A percentile compares a stretch with the other conserved stretches of the same genome.
Evolutionary conservation across 352 stramenopile genomes (phyloP).

Genomic region (Blastocystis sp.): DNA sequence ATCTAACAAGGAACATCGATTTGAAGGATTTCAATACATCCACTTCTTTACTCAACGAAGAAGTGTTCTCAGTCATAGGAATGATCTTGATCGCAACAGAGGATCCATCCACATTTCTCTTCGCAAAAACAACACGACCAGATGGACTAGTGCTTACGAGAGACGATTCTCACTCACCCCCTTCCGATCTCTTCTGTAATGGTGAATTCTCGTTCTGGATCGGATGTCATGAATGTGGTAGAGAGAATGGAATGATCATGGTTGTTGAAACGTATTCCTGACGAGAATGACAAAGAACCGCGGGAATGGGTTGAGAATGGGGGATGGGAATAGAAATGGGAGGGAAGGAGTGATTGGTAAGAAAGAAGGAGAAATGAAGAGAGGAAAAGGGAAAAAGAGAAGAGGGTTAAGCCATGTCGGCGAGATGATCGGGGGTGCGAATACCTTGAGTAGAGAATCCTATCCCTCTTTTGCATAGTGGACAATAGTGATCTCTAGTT

Average conservation of each 20-base stretch:
- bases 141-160: slow-evolving; percentile 32
- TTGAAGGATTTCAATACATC: slow-evolving; percentile 66
- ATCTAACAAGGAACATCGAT: slow-evolving; percentile 73
- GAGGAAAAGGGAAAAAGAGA: background rate
- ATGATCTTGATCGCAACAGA: slow-evolving; percentile 74
- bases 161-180: background rate
- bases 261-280: no score
- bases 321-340: background rate
- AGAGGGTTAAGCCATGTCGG: background rate
- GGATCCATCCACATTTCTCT: background rate
- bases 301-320: no score
- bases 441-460: background rate
- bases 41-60: slow-evolving; percentile 48
- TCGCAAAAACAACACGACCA: slow-evolving; percentile 55
- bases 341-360: background rate
- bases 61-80: slow-evolving; percentile 8
- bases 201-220: background rate
- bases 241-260: background rate
- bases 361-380: background rate
- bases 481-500: background rate
- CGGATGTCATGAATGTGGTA: background rate
- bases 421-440: background rate
- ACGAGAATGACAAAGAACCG: no score
- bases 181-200: slow-evolving; percentile 20
- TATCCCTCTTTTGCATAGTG: background rate